Base-by-base conservation (phyloP, 2,329 filamentous ascomycete species). In the Aureobasidium uvarum region DNA sequence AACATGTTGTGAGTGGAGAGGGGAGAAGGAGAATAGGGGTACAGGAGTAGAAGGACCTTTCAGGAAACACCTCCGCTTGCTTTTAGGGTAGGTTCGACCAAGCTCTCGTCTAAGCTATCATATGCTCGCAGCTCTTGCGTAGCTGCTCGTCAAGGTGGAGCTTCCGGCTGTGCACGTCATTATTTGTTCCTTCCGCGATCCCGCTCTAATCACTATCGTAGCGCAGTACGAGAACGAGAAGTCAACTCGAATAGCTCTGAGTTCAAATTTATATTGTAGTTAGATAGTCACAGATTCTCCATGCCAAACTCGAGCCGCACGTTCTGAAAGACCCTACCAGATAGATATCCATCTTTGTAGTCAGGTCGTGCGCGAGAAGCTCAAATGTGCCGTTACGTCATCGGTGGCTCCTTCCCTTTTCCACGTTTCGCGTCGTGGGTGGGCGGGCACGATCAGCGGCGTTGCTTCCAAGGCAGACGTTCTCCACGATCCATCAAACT, bases 1-100 rank as follows among this genome's bases (percentile, higher is more conserved):
- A 81, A 75, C 79, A 81, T 80, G 52, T 20, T 38, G 63, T 50
- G 28, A 39, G 16, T 20, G 5, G 39, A 54, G 45, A 56, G 25
- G 14, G 25, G 41, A 38, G 56, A 66, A 28, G 18, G 36, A 60
- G 64, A 36, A 43, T 56, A 28, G 54, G 65, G 60, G 14, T 14
- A n/a, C 13, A 14, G 31, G 52, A 31, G 38, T 6, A 31, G 36
- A 23, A 56, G 52, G 23, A 28, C 20, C 54, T 58, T 18, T 33
- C 25, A 20, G 54, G 54, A 43, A 58, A 16, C 14, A 45, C 39
- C 54, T 58, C 54, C 38, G 54, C 10, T 20, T 25, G 54, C 31
- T 38, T 55, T 43, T 10, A 8, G 20, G 33, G 38, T 25, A 43
- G 38, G 52, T 23, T n/a, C 52, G 36, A 43, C 52, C 52, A 56